A percentile compares a stretch with the other conserved stretches of the same genome.
Evolutionary conservation across 2,329 filamentous ascomycete genomes (phyloP).

Genomic region (Lecanoromycetidae sp.): DNA sequence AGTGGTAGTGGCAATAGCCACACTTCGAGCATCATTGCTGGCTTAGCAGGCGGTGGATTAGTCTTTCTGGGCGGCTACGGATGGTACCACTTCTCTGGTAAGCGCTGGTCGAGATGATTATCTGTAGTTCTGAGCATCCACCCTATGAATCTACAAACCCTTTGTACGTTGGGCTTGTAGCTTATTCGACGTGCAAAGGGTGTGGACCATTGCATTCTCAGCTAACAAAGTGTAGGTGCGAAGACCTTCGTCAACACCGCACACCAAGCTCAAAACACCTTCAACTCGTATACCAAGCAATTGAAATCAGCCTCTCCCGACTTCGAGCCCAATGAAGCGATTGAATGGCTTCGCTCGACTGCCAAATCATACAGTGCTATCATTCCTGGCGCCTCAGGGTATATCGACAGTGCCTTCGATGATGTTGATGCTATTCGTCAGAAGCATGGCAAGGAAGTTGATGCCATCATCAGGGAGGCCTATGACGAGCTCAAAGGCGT

Average conservation of each 20-base stretch:
- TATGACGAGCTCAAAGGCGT: slow-evolving; percentile 55
- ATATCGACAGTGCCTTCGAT: slow-evolving; percentile 57
- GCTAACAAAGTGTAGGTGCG: slow-evolving; percentile 23
- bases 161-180: too few relatives aligned
- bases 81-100: slow-evolving; percentile 43
- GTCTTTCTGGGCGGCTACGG: slow-evolving; percentile 38
- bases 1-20: slow-evolving; percentile 3
- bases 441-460: slow-evolving; percentile 58
- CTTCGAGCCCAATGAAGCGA: slow-evolving; percentile 48
- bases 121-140: slow-evolving; percentile 24
- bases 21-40: slow-evolving; percentile 32
- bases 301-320: slow-evolving; percentile 50
- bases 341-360: slow-evolving; percentile 53
- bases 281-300: slow-evolving; percentile 47
- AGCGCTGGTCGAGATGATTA: too few relatives aligned
- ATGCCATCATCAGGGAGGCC: slow-evolving; percentile 53
- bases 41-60: slow-evolving; percentile 37
- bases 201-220: slow-evolving; percentile 29
- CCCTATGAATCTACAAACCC: too few relatives aligned
- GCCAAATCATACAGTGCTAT: slow-evolving; percentile 58
- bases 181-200: too few relatives aligned
- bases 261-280: slow-evolving; percentile 48
- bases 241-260: slow-evolving; percentile 37
- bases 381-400: slow-evolving; percentile 57
- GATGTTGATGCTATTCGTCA: slow-evolving; percentile 56